Evolutionary conservation across 805 yeast species (phyloP).

Genomic region (Metschnikowia koreensis): DNA sequence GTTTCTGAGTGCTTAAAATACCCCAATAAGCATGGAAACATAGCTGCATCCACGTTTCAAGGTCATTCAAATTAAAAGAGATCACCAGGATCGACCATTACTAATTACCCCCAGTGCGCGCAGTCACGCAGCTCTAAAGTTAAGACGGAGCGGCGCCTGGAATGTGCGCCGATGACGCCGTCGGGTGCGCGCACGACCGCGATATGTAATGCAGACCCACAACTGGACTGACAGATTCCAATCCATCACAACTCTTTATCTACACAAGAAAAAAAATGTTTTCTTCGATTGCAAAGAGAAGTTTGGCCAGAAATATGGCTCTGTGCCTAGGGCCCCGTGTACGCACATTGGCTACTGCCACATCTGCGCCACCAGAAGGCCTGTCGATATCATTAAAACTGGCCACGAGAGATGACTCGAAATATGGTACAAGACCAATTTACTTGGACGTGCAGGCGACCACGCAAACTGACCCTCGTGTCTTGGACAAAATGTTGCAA

Average conservation of each 20-base stretch:
- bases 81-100: too few relatives aligned
- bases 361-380: constrained; percentile 44
- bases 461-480: constrained; percentile 97
- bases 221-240: not conserved
- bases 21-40: too few relatives aligned
- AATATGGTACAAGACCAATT: constrained; percentile 79
- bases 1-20: too few relatives aligned
- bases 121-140: too few relatives aligned
- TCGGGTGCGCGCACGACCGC: constrained; percentile 5
- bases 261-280: constrained; percentile 1
- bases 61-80: too few relatives aligned
- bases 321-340: constrained; percentile 1
- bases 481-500: constrained; percentile 79
- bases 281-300: not conserved
- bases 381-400: constrained; percentile 44
- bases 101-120: too few relatives aligned
- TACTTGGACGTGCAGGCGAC: constrained; percentile 98
- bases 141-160: not conserved
- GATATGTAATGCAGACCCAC: constrained; percentile 3
- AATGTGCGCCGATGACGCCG: not conserved
- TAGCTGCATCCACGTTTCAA: too few relatives aligned
- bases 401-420: constrained; percentile 44
- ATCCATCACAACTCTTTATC: not conserved
- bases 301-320: constrained; percentile 1
- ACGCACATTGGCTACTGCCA: constrained; percentile 7